Base-by-base conservation (phyloP, 202 grass and related monocot species). In the Hordeum pubiflorum region DNA sequence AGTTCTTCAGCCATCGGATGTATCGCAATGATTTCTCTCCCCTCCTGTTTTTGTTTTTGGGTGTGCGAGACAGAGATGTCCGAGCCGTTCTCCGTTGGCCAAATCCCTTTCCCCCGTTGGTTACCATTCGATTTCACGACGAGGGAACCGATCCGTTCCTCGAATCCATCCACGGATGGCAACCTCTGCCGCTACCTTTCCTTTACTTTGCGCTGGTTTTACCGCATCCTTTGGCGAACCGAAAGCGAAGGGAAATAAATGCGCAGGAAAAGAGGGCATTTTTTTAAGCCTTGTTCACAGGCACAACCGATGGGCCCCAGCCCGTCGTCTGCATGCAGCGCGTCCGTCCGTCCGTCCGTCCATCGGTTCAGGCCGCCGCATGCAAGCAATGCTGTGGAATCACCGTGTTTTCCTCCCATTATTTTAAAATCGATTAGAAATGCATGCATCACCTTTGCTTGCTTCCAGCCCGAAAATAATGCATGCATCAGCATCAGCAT, bases 191-290 rank as follows among this genome's bases (percentile, higher is more conserved):
- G 63, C 34, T 3, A 59, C 56, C 43, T 64, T 86, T 38, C 13
- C 64, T 87, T 76, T 71, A 48, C 64, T 78, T 75, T 71, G 23
- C 65, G 54, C 70, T 71, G 24, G 55, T 63, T 86, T 89, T 76
- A 75, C 79, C 74, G 79, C 68, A 72, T 89, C 75, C 63, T 86
- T 79, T 76, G 24, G 76, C 55, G 59, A 81, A 77, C 88, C 11
- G 70, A 80, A 84, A 83, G 71, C 41, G 43, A 80, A 76, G 69
- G 87, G 70, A 87, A 83, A 77, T 90, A 40, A 87, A 87, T 86
- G 84, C 84, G 57, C 54, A 58, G 70, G 26, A 69, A 87, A 89
- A 37, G 3, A 70, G 27, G 17, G 43, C 44, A n/a, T 72, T 64
- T 83, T 71, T 86, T 76, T 64, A 32, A 8, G 33, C 41, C 36